A percentile compares a stretch with the other conserved stretches of the same genome.
Conservation (phyloP, 2,329 filamentous ascomycete genomes). For the Mollisiaceae sp. region DNA sequence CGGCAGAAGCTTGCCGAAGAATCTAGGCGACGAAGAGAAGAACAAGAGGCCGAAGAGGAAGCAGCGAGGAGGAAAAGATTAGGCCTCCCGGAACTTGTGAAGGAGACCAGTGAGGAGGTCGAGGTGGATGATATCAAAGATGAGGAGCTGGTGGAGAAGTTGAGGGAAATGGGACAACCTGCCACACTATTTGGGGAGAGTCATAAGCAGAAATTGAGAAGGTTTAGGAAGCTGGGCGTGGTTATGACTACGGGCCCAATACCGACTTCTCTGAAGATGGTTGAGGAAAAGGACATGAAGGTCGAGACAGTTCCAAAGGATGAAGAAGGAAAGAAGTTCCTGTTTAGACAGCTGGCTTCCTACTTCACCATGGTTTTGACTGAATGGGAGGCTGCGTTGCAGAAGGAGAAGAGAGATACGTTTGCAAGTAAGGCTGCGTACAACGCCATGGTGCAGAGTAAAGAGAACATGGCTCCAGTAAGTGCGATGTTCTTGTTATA, state of each 20-base stretch:
- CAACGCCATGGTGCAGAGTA: slow-evolving; percentile 83
- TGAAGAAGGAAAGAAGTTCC: slow-evolving; percentile 66
- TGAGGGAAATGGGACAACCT: slow-evolving; percentile 77
- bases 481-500: slow-evolving; percentile 34
- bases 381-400: slow-evolving; percentile 84
- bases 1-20: slow-evolving; percentile 81
- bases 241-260: slow-evolving; percentile 77
- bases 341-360: slow-evolving; percentile 87
- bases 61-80: slow-evolving; percentile 73
- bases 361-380: slow-evolving; percentile 96
- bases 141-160: slow-evolving; percentile 68
- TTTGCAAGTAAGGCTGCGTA: slow-evolving; percentile 82
- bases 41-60: slow-evolving; percentile 77
- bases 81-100: slow-evolving; percentile 76
- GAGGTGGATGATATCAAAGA: slow-evolving; percentile 69
- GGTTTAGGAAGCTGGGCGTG: slow-evolving; percentile 70
- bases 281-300: slow-evolving; percentile 89
- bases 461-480: slow-evolving; percentile 83
- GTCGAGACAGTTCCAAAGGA: slow-evolving; percentile 69
- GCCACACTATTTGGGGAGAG: slow-evolving; percentile 80
- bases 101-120: slow-evolving; percentile 53
- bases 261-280: slow-evolving; percentile 79
- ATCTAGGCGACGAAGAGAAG: slow-evolving; percentile 70
- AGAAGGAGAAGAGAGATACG: slow-evolving; percentile 66
- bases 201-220: slow-evolving; percentile 69